Evolutionary conservation across 495 filamentous ascomycete genomes (phyloP), one percentile per base, ranked within the genome.

Genomic region (Collariella sp.): DNA sequence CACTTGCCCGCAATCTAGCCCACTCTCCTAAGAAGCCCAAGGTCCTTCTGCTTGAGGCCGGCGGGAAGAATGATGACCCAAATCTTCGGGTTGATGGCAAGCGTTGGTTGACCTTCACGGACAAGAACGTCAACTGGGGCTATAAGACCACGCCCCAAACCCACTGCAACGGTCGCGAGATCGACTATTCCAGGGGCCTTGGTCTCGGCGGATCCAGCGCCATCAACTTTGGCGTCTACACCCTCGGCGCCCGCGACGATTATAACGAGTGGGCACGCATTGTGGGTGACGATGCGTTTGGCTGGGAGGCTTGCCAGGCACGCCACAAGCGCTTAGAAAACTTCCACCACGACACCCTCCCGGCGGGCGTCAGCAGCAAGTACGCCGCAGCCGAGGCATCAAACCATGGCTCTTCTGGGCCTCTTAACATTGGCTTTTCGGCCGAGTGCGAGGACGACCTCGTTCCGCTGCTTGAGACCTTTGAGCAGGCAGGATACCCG

Each of bases 201-300:
- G 79, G 79, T 2, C 67, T 88, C 0, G 83, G 83, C 3, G 84
- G 84, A 0, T 74, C 74, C 20, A 81, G 70, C 33, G 78, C 77
- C 15, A 79, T 86, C 52, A 88, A 88, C 64, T 86, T 85, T 46
- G 76, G 76, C 18, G 67, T 80, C 11, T 86, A 72, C 52, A 77
- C 71, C 12, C 56, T 77, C 10, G 84, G 84, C 6, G 72, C 80
- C 7, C 63, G 68, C 5, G 76, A 77, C 46, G 84, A 88, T 59
- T 86, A 81, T 57, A 74, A 84, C 31, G 70, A 79, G 39, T 80
- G 80, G 69, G 68, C 70, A 18, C 59, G 63, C 15, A 31, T 71
- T 2, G 60, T 63, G 1, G 66, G 54, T 3, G 72, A 76, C 58
- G 68, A 79, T 0, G 60, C 62, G 0, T 87, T 77, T 54, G 43